These are phyloP conservation scores for Kwoniella sp. DNA, from an alignment of 768 basidiomycete species.

Conservation along the genomic window DNA sequence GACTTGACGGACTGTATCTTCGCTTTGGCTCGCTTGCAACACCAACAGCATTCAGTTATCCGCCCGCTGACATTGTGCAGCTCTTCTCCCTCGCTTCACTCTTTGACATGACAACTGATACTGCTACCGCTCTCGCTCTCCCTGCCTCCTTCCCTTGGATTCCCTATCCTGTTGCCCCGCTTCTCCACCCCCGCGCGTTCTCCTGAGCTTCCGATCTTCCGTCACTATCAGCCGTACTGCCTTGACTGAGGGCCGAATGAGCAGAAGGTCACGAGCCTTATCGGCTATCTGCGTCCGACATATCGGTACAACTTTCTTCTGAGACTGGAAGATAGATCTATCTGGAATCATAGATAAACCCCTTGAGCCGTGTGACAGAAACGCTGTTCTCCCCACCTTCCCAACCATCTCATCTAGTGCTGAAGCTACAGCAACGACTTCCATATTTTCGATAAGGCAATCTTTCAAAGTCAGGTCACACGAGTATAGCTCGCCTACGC, in stretches of 20 bases:
- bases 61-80: neutral
- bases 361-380: neutral
- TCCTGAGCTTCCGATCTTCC: neutral
- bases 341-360: neutral
- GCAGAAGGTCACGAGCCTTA: neutral
- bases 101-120: neutral
- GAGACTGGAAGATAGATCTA: neutral
- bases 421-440: too few relatives aligned
- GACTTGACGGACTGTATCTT: neutral
- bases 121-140: too few relatives aligned
- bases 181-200: neutral
- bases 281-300: neutral
- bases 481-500: too few relatives aligned
- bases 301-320: neutral
- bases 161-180: neutral
- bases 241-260: neutral
- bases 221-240: neutral
- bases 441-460: too few relatives aligned
- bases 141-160: neutral
- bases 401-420: neutral
- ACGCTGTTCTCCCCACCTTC: neutral
- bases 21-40: neutral
- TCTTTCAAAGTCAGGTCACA: too few relatives aligned
- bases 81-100: neutral
- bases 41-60: too few relatives aligned